Evolutionary conservation across 495 filamentous ascomycete genomes (phyloP).

Genomic region (Penicillium diatomitis): DNA sequence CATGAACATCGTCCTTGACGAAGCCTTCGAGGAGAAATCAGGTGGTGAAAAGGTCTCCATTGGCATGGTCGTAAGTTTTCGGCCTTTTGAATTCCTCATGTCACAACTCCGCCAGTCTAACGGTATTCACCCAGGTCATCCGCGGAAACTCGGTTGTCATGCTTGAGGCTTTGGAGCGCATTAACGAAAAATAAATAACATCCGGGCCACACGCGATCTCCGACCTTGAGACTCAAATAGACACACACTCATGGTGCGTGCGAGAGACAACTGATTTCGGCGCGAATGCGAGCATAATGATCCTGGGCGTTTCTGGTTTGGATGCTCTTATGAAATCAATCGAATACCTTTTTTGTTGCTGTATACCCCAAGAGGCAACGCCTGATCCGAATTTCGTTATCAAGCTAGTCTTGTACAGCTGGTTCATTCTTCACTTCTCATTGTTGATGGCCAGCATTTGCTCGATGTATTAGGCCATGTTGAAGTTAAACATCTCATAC

Average conservation of each 20-base stretch:
- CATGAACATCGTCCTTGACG: constrained; percentile 95
- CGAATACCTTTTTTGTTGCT: constrained; percentile 22
- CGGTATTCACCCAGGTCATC: constrained; percentile 45
- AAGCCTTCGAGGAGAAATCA: constrained; percentile 91
- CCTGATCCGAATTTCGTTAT: too few species aligned
- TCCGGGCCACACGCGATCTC: constrained; percentile 3
- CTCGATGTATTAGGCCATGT: too few species aligned
- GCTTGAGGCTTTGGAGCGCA: constrained; percentile 68
- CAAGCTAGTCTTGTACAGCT: too few species aligned
- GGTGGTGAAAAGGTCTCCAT: constrained; percentile 85
- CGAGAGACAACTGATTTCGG: constrained; percentile 2
- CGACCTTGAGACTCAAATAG: constrained; percentile 11
- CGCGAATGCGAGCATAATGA: constrained; percentile 18
- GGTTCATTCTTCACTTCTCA: too few species aligned
- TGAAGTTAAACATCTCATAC: too few species aligned
- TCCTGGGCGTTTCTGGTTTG: constrained; percentile 35
- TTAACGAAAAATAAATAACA: constrained; percentile 38
- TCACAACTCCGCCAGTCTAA: neutral
- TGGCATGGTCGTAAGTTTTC: constrained; percentile 75
- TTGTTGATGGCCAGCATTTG: too few species aligned
- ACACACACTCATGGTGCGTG: constrained; percentile 10
- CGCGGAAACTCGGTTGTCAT: constrained; percentile 94
- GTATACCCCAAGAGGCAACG: neutral
- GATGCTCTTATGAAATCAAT: constrained; percentile 32
- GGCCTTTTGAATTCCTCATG: neutral